A percentile compares a stretch with the other conserved stretches of the same genome.
Conservation (phyloP, 2,329 filamentous ascomycete genomes). For the Blastomyces parvus region DNA sequence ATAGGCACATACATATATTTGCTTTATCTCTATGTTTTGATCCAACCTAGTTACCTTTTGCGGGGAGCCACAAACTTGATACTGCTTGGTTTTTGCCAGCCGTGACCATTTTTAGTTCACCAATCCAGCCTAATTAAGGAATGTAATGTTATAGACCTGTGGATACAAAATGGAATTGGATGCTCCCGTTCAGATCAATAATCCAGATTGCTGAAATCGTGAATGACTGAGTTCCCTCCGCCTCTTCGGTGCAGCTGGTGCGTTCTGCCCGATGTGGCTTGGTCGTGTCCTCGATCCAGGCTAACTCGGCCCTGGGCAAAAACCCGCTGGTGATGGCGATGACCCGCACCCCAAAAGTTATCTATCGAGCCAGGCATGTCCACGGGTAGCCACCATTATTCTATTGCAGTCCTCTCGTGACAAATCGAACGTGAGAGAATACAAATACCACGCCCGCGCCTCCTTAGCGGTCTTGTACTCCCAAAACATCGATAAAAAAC, state of each 20-base stretch:
- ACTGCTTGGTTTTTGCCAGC: background rate
- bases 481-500: background rate
- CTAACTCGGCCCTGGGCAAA: background rate
- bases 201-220: too few species aligned
- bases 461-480: background rate
- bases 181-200: too few species aligned
- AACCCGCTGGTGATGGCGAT: background rate
- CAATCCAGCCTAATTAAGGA: background rate
- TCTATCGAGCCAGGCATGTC: too few species aligned
- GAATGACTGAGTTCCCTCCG: too few species aligned
- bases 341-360: too few species aligned
- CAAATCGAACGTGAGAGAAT: background rate
- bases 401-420: background rate
- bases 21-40: background rate
- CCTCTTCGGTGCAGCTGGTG: too few species aligned
- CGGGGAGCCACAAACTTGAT: background rate
- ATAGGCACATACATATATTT: background rate
- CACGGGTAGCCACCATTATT: background rate
- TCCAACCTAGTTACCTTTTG: background rate
- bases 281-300: background rate
- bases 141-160: too few species aligned
- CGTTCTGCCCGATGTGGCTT: background rate
- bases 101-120: too few species aligned
- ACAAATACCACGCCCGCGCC: background rate
- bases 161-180: too few species aligned